Evolutionary conservation across 106 monocot species (phyloP).

Genomic region (Phalaenopsis equestris): DNA sequence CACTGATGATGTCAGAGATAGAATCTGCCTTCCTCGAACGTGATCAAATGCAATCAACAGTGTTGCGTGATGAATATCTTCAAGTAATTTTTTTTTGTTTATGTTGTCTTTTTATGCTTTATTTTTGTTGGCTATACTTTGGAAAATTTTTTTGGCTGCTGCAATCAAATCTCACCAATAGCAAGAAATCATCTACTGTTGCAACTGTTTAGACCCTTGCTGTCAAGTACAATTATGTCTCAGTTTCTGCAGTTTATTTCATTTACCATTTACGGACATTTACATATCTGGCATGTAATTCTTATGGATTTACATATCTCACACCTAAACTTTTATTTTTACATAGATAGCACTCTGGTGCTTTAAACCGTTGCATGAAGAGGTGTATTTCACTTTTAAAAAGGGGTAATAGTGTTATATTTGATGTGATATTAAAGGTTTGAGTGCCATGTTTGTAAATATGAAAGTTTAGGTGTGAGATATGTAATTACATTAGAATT

Average conservation of each 20-base stretch:
- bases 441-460: too few relatives aligned
- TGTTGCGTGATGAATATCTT: conserved; percentile 83
- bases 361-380: too few relatives aligned
- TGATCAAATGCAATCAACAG: conserved; percentile 97
- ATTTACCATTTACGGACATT: background rate
- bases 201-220: background rate
- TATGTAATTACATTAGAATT: too few relatives aligned
- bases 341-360: too few relatives aligned
- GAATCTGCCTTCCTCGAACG: conserved; percentile 95
- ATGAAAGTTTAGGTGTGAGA: too few relatives aligned
- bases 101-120: background rate
- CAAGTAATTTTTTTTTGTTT: conserved; percentile 38
- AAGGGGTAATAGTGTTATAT: too few relatives aligned
- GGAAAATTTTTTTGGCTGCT: background rate
- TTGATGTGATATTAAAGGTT: too few relatives aligned
- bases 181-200: background rate
- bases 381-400: too few relatives aligned
- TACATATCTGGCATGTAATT: too few relatives aligned
- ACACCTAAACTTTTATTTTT: too few relatives aligned
- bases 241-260: background rate
- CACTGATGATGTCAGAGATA: conserved; percentile 99
- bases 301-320: too few relatives aligned
- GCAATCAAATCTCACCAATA: background rate
- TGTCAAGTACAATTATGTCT: too few relatives aligned
- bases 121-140: background rate